phyloP scores from a whole-genome alignment of 139 green algal genomes.

The Closterium sp. region DNA sequence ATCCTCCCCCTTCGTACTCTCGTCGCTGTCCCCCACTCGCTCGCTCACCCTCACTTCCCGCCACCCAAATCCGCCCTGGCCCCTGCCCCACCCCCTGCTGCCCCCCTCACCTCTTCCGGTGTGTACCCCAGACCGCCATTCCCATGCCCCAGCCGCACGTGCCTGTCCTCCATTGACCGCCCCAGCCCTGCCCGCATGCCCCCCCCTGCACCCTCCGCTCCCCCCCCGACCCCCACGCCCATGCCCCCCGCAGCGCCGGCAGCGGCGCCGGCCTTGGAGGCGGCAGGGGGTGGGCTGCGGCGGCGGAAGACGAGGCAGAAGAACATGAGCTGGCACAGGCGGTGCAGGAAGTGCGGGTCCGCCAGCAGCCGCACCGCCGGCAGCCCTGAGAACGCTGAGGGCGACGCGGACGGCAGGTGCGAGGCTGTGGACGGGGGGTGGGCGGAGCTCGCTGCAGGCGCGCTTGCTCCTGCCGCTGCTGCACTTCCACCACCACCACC shows the following conservation, averaged over 20 bases:
- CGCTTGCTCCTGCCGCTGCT: neutral
- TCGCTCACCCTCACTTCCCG: too few relatives aligned
- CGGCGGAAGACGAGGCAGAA: constrained; percentile 31
- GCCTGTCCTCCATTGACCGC: constrained; percentile 1
- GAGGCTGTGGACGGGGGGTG: neutral
- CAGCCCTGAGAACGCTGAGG: neutral
- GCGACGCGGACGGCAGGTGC: neutral
- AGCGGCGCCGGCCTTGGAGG: neutral
- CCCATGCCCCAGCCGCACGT: constrained; percentile 17
- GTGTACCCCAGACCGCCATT: constrained; percentile 41
- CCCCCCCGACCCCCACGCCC: neutral
- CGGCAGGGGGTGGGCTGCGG: constrained; percentile 5
- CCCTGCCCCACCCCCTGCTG: too few relatives aligned
- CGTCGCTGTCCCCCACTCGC: too few relatives aligned
- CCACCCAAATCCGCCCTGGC: too few relatives aligned
- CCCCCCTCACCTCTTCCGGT: constrained; percentile 36
- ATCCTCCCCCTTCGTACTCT: neutral
- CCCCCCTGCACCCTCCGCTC: neutral
- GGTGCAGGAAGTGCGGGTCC: constrained; percentile 42
- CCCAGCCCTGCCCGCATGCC: neutral
- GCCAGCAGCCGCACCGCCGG: constrained; percentile 24
- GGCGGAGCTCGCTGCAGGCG: neutral
- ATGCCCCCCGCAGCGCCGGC: neutral
- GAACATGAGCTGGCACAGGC: constrained; percentile 42
- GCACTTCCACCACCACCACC: neutral